Evolutionary conservation across 768 basidiomycete species (phyloP), one percentile per base, ranked within the genome.

Genomic region (Leccinum ochraceum): DNA sequence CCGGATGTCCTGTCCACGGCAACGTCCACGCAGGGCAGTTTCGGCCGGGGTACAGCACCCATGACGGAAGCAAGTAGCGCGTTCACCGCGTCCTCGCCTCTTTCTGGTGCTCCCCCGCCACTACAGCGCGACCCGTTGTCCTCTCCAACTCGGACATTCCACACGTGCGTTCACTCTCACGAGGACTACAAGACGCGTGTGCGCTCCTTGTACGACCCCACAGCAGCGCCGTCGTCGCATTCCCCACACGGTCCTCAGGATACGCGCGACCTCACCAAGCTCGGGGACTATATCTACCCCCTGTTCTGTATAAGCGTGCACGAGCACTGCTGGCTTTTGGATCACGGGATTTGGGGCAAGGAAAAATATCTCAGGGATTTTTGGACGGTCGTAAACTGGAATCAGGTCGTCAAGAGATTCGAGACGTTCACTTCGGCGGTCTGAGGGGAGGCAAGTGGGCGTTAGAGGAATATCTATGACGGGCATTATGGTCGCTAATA

Each of bases 281-380:
- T 79, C n/a, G 89, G 87, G 34, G 80, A 83, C 34, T 76, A 77
- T 14, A 74, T 95, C 44, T 86, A 80, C 69, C 94, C 94, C 22
- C 71, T 95, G 57, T 86, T 93, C 72, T 91, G 89, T 63, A 69
- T 94, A 54, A 86, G 87, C 48, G 83, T 92, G 5, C 84, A 94
- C 66, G 92, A 94, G 73, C 94, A 93, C 65, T 88, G 89, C 28
- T 96, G 93, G 92, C 79, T 96, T 69, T 87, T 89, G 22, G 91
- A 90, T 42, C 94, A 89, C 64, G 94, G 94, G 5, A 83, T 96
- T 5, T 94, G 92, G 91, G 94, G 94, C 26, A 91, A 92, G 75
- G 92, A 95, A 71, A 82, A 82, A 66, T 96, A 93, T 81, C 70
- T 95, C 70, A 84, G 81, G 67, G 82, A 87, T 69, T 94, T 95